phyloP scores from a whole-genome alignment of 116 monocot genomes.

The Phalaenopsis hybrid region DNA sequence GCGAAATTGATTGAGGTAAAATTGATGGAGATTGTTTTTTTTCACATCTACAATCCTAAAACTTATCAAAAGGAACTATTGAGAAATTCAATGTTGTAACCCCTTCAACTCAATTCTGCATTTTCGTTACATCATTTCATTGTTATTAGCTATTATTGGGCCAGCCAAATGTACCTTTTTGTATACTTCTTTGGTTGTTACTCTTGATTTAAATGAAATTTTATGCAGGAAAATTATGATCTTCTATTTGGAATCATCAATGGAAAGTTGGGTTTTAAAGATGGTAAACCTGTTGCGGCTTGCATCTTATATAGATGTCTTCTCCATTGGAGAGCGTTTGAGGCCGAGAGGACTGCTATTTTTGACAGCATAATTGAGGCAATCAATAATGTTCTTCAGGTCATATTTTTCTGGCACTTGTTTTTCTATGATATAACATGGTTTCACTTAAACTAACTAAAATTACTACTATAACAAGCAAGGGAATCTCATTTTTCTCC shows the following conservation, averaged over 20 bases:
- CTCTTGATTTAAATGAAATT: conserved; percentile 8
- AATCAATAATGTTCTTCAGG: conserved; percentile 78
- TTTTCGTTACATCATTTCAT: not conserved
- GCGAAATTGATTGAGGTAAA: too few relatives aligned
- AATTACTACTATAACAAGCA: not conserved
- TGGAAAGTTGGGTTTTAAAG: conserved; percentile 83
- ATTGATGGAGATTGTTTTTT: too few relatives aligned
- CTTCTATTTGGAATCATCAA: conserved; percentile 67
- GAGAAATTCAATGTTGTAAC: not conserved
- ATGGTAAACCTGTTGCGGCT: conserved; percentile 89
- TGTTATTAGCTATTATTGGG: not conserved
- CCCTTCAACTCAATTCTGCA: not conserved
- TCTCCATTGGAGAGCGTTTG: conserved; percentile 77
- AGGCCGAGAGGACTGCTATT: conserved; percentile 74
- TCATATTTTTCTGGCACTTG: conserved; percentile 13
- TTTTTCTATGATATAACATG: conserved; percentile 5
- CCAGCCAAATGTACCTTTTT: not conserved
- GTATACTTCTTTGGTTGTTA: not conserved
- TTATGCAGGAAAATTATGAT: conserved; percentile 67
- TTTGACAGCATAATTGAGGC: conserved; percentile 83
- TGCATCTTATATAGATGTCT: conserved; percentile 86
- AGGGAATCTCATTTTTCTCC: conserved; percentile 1
- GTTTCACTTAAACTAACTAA: conserved; percentile 4
- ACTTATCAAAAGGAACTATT: not conserved
- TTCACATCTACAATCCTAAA: not conserved